Evolutionary conservation across 192 early-diverging fungal genomes (phyloP), one percentile per base, ranked within the genome.

Genomic region (Gryganskiella cystojenkinii): DNA sequence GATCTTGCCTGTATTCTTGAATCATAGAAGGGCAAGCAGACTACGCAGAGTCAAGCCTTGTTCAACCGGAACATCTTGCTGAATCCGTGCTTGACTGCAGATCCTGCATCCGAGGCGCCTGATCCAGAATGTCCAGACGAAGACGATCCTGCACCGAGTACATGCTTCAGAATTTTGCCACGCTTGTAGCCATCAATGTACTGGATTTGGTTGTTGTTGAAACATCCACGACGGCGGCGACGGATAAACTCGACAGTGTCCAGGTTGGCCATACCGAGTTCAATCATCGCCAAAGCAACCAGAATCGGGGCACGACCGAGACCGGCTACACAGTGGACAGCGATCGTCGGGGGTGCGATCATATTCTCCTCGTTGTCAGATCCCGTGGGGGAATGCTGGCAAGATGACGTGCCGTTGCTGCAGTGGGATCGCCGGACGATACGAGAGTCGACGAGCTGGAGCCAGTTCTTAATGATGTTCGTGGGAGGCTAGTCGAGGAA

Each of bases 301-400:
- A 99, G 83, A 19, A 96, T 91, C 1, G 97, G 97, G 4, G 97
- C 97, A 27, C 97, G 92, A 7, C 96, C 96, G 7, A 98, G 87
- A 28, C 96, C 96, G 5, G 96, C 95, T 22, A 98, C 96, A 72
- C 96, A 98, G 70, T 98, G 96, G 6, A 97, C 91, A 2, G 94
- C 96, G 61, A 93, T 92, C 1, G 90, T 93, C 19, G 87, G 85
- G 0, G 72, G 51, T 8, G 58, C 62, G 22, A 54, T 49, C 0
- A 52, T 55, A 22, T 61, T 64, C 15, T 35, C 61, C 30, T 81
- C 68, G 31, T 82, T 71, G 44, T 62, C 65, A 20, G 47, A 56
- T 19, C 80, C 62, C 20, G 66, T 53, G 4, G 74, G 66, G 11
- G 74, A 78, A n/a, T n/a, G n/a, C n/a, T n/a, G n/a, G 17, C 47